Evolutionary conservation across 2,329 filamentous ascomycete genomes (phyloP), one percentile per base, ranked within the genome.

Genomic region (Curvularia sp.): DNA sequence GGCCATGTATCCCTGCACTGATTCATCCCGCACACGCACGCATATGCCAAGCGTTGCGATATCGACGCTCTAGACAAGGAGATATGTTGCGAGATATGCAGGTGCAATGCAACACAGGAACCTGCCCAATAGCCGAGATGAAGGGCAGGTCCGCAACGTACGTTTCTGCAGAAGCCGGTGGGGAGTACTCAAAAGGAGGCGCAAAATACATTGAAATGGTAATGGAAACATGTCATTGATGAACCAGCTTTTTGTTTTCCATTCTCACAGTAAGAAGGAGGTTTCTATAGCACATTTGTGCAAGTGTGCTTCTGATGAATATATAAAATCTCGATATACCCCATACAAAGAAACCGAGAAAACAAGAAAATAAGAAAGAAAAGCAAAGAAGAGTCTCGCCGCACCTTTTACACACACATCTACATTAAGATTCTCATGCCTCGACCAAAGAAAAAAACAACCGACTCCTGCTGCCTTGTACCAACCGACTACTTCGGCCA

Each of bases 61-160:
- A 30, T 27, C 23, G 8, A 12, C 19, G 23, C 38, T 32, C 49
- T 38, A 32, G 36, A 51, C 38, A 32, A 32, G 30, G 38, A 38
- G 49, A 15, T 19, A 51, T 51, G 49, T 38, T 51, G 49, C 49
- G 49, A 51, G 49, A 25, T 41, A 51, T 41, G 27, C 49, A 41
- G 27, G 23, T 32, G 38, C 18, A 27, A 27, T 42, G 38, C 43
- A 46, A 32, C 25, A 19, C 18, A 49, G 23, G 25, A 45, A 30
- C 42, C 25, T 45, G 25, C 9, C 42, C 42, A 30, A 45, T 45
- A 12, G 42, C 42, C 9, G 15, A 12, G n/a, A 19, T 10, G n/a
- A 45, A 19, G 25, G 38, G n/a, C 15, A 12, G 19, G 41, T 27
- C 8, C 3, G 12, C 13, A 27, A 43, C 13, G 15, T 23, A 18